A percentile compares a stretch with the other conserved stretches of the same genome.
Conservation (phyloP, 1,284 basidiomycete genomes). For the Ganoderma meredithae region DNA sequence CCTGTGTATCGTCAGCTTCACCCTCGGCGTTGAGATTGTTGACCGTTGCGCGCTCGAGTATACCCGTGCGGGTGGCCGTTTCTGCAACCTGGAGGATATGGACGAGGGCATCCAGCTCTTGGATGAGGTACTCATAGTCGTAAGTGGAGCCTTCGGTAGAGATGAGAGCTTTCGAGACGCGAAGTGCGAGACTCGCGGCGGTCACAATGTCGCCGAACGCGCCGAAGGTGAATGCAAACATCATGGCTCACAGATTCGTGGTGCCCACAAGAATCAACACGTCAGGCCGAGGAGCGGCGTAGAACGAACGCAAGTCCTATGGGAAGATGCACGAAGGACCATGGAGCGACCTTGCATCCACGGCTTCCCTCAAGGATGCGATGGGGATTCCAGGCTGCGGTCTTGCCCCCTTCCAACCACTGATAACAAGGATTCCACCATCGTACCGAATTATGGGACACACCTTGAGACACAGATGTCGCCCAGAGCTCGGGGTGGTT, state of each 20-base stretch:
- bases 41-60: background rate
- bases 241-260: background rate
- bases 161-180: conserved; percentile 10
- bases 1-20: background rate
- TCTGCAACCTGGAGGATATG: background rate
- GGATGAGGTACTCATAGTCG: background rate
- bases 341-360: background rate
- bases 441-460: background rate
- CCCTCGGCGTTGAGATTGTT: background rate
- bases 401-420: background rate
- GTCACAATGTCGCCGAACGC: conserved; percentile 28
- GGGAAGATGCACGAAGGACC: background rate
- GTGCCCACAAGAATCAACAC: no score
- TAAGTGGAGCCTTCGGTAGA: background rate
- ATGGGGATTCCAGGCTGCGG: background rate
- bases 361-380: background rate
- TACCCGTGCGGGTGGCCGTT: background rate
- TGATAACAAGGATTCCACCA: background rate
- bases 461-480: background rate
- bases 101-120: background rate
- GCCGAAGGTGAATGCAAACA: conserved; percentile 17
- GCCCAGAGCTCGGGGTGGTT: no score
- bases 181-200: conserved; percentile 29
- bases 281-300: no score
- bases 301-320: no score